Evolutionary conservation across 495 filamentous ascomycete species (phyloP).

Genomic region (Glonium stellatum): DNA sequence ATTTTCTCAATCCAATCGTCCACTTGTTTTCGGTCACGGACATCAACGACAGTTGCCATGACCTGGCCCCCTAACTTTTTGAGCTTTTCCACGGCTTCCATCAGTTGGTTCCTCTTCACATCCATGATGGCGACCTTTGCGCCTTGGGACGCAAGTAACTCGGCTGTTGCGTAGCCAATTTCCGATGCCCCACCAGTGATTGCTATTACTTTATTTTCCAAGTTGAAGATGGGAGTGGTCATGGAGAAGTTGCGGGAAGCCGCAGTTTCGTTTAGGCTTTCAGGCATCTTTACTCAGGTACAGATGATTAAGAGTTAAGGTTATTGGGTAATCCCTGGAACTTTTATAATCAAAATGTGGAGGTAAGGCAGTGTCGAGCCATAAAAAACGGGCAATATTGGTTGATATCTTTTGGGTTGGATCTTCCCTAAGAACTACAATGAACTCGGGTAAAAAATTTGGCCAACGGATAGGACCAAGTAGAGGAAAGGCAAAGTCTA

Average conservation of each 20-base stretch:
- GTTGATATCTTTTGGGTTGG: too few relatives aligned
- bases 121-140: constrained; percentile 24
- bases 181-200: too few relatives aligned
- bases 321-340: too few relatives aligned
- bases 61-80: neutral
- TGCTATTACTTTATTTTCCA: constrained; percentile 15
- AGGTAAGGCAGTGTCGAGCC: too few relatives aligned
- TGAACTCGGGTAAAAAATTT: too few relatives aligned
- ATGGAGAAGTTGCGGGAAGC: constrained; percentile 10
- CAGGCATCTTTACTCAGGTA: constrained; percentile 7
- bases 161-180: too few relatives aligned
- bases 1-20: constrained; percentile 44
- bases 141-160: constrained; percentile 18
- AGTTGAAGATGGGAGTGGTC: constrained; percentile 18
- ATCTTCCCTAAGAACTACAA: too few relatives aligned
- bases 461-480: too few relatives aligned
- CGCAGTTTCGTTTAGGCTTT: constrained; percentile 15
- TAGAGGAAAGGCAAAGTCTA: too few relatives aligned
- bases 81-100: neutral
- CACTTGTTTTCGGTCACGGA: constrained; percentile 38
- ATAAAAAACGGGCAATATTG: too few relatives aligned
- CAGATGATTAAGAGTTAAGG: neutral
- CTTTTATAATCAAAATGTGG: neutral
- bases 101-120: constrained; percentile 10
- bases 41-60: constrained; percentile 38